phyloP scores from a whole-genome alignment of 2,329 filamentous ascomycete genomes.

The Aspergillus proliferans region DNA sequence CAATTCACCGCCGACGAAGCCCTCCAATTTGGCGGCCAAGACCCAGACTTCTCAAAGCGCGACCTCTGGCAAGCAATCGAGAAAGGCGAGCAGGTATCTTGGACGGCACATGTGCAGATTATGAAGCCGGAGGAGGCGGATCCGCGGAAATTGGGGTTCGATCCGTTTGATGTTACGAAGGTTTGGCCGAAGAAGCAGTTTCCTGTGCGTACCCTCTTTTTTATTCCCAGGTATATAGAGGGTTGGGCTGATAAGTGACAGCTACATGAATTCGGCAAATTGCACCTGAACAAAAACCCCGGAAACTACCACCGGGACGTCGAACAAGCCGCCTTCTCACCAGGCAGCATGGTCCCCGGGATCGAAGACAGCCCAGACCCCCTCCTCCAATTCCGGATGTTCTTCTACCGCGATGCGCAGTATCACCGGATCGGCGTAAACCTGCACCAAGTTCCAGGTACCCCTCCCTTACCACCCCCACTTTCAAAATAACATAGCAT shows the following conservation, averaged over 20 bases:
- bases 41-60: constrained; percentile 47
- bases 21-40: constrained; percentile 41
- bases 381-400: constrained; percentile 46
- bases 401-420: constrained; percentile 47
- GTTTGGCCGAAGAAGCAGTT: constrained; percentile 47
- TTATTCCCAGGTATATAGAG: neutral
- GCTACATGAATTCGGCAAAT: constrained; percentile 44
- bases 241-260: neutral
- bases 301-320: constrained; percentile 49
- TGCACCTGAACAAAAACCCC: constrained; percentile 50
- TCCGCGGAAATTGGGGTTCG: constrained; percentile 46
- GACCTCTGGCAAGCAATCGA: constrained; percentile 43
- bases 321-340: constrained; percentile 48
- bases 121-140: constrained; percentile 45
- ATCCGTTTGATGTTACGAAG: constrained; percentile 51
- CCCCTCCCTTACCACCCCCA: too few relatives aligned
- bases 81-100: constrained; percentile 35
- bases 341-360: constrained; percentile 47
- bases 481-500: too few relatives aligned
- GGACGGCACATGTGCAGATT: constrained; percentile 42
- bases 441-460: too few relatives aligned
- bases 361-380: constrained; percentile 46
- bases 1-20: constrained; percentile 43
- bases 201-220: constrained; percentile 21
- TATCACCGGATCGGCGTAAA: constrained; percentile 46